Conservation (phyloP, 768 basidiomycete genomes). For the Amanita pseudoporphyria region DNA sequence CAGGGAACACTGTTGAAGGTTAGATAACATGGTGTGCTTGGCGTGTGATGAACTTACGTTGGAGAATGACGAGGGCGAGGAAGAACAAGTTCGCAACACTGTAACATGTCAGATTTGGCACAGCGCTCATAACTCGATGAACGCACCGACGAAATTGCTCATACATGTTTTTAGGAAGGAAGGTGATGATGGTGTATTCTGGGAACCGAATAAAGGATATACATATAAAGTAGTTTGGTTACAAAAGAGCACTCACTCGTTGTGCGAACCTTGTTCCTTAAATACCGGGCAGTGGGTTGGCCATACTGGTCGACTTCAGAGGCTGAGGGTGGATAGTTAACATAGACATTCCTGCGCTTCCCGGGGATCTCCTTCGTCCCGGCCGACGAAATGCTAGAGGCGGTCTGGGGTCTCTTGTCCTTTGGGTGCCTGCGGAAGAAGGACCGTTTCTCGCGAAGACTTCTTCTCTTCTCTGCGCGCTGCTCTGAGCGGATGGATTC, state of each 20-base stretch:
- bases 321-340: conserved; percentile 61
- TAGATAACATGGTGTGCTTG: background rate
- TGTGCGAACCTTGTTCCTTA: conserved; percentile 89
- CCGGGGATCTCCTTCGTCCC: conserved; percentile 35
- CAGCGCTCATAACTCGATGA: background rate
- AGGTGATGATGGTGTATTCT: conserved; percentile 90
- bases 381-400: conserved; percentile 15
- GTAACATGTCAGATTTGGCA: conserved; percentile 8
- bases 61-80: conserved; percentile 69
- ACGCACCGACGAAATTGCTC: conserved; percentile 87
- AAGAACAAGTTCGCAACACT: conserved; percentile 94
- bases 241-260: conserved; percentile 53
- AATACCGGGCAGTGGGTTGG: conserved; percentile 74
- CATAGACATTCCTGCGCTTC: conserved; percentile 64
- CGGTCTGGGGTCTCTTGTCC: conserved; percentile 36
- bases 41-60: conserved; percentile 36
- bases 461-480: conserved; percentile 50
- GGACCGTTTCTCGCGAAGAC: conserved; percentile 37
- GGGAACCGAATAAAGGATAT: conserved; percentile 1
- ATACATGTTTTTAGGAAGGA: conserved; percentile 88
- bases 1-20: conserved; percentile 55
- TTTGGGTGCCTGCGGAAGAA: conserved; percentile 44
- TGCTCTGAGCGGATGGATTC: conserved; percentile 78
- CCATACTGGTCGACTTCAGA: conserved; percentile 59
- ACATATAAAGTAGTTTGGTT: background rate